A percentile compares a stretch with the other conserved stretches of the same genome.
Conservation (phyloP, 495 filamentous ascomycete genomes). For the Penicillium antarcticum region DNA sequence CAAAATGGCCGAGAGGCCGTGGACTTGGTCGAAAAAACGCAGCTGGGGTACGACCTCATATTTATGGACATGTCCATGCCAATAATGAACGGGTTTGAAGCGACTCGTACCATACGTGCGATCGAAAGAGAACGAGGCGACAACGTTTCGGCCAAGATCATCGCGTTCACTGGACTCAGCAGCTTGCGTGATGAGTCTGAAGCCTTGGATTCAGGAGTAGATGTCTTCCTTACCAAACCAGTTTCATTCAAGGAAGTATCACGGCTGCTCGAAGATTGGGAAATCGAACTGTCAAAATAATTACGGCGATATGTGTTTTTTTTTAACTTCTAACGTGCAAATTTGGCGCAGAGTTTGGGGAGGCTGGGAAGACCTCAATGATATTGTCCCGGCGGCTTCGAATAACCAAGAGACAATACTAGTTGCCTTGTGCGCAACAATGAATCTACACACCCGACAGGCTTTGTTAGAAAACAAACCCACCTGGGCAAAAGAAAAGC, state of each 20-base stretch:
- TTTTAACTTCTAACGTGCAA: too few relatives aligned
- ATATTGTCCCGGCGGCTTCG: too few relatives aligned
- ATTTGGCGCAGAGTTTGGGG: too few relatives aligned
- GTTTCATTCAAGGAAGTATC: slow-evolving; percentile 53
- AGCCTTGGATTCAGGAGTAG: slow-evolving; percentile 63
- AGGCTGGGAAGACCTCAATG: too few relatives aligned
- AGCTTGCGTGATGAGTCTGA: slow-evolving; percentile 61
- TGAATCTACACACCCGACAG: too few relatives aligned
- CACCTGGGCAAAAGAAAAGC: too few relatives aligned
- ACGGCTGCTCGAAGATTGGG: slow-evolving; percentile 46
- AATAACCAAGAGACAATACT: too few relatives aligned
- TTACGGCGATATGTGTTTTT: too few relatives aligned
- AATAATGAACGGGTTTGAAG: slow-evolving; percentile 69
- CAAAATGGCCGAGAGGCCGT: slow-evolving; percentile 52
- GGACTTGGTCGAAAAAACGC: slow-evolving; percentile 39
- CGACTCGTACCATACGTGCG: slow-evolving; percentile 61
- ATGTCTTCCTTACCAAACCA: slow-evolving; percentile 72
- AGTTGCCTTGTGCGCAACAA: too few relatives aligned
- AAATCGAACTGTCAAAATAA: slow-evolving; percentile 5
- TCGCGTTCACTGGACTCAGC: slow-evolving; percentile 69
- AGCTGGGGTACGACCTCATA: slow-evolving; percentile 49
- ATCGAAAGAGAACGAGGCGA: slow-evolving; percentile 51
- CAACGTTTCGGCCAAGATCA: slow-evolving; percentile 49
- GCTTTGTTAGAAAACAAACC: too few relatives aligned
- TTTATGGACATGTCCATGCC: slow-evolving; percentile 77